A percentile compares a stretch with the other conserved stretches of the same genome.
Evolutionary conservation across 495 filamentous ascomycete genomes (phyloP).

Genomic region (Aspergillus nidulans): DNA sequence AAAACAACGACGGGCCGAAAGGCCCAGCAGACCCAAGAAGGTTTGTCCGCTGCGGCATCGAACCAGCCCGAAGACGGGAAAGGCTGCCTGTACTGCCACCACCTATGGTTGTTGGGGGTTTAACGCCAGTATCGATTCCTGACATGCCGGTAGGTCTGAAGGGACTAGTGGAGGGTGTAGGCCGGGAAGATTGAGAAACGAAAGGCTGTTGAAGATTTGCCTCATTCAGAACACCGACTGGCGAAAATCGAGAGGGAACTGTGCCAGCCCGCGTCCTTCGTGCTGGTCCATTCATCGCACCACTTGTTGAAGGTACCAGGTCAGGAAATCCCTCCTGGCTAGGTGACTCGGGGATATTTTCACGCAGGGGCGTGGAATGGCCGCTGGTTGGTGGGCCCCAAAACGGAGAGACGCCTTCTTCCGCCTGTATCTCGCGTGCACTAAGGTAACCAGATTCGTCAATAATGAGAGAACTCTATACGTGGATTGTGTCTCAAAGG

Average conservation of each 20-base stretch:
- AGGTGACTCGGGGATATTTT: slow-evolving; percentile 95
- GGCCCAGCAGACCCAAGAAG: slow-evolving; percentile 60
- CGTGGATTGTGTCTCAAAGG: neutral
- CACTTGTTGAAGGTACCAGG: slow-evolving; percentile 62
- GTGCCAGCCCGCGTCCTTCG: slow-evolving; percentile 87
- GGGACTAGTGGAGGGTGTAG: slow-evolving; percentile 86
- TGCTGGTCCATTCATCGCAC: slow-evolving; percentile 53
- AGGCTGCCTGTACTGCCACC: slow-evolving; percentile 64
- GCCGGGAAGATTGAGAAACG: slow-evolving; percentile 76
- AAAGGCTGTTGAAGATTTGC: slow-evolving; percentile 59
- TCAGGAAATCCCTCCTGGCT: slow-evolving; percentile 94
- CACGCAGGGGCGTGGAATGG: slow-evolving; percentile 90
- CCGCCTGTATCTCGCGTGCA: slow-evolving; percentile 93
- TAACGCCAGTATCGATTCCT: slow-evolving; percentile 56
- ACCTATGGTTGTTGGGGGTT: slow-evolving; percentile 38
- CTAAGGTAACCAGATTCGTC: slow-evolving; percentile 38
- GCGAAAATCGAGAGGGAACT: slow-evolving; percentile 89
- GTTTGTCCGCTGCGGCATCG: slow-evolving; percentile 84
- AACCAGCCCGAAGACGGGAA: slow-evolving; percentile 87
- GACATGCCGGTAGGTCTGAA: slow-evolving; percentile 76
- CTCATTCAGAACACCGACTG: slow-evolving; percentile 58
- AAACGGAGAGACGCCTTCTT: slow-evolving; percentile 82
- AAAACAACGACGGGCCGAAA: slow-evolving; percentile 86
- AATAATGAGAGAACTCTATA: slow-evolving; percentile 6
- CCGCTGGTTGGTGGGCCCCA: slow-evolving; percentile 97